These are phyloP conservation scores for Suhomyces canberraensis DNA, from an alignment of 805 yeast genomes.

Conservation along the genomic window DNA sequence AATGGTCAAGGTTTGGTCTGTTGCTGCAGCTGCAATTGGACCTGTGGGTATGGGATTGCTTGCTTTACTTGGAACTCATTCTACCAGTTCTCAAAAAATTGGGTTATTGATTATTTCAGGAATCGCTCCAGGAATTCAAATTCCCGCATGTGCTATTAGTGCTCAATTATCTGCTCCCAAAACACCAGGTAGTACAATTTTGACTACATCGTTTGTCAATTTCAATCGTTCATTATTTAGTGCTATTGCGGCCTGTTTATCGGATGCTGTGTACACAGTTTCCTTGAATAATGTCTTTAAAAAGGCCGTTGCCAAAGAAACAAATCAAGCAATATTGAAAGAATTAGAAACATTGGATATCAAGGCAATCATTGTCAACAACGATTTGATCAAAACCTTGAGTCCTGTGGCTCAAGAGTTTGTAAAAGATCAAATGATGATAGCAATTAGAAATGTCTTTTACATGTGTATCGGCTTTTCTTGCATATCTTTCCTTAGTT, in stretches of 20 bases:
- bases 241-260: conserved; percentile 41
- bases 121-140: conserved; percentile 43
- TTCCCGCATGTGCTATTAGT: conserved; percentile 44
- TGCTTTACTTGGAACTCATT: conserved; percentile 36
- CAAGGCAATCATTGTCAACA: conserved; percentile 12
- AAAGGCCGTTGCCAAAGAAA: conserved; percentile 3
- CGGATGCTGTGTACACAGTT: conserved; percentile 39
- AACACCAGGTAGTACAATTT: conserved; percentile 45
- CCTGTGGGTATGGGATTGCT: conserved; percentile 46
- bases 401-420: conserved; percentile 21
- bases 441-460: conserved; percentile 37
- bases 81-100: conserved; percentile 34
- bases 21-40: conserved; percentile 33
- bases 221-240: conserved; percentile 47
- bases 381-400: conserved; percentile 14
- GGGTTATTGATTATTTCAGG: conserved; percentile 49
- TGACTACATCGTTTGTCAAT: conserved; percentile 45
- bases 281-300: conserved; percentile 15
- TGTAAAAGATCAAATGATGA: conserved; percentile 32
- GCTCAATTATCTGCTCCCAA: conserved; percentile 52
- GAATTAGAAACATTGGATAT: conserved; percentile 18
- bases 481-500: no score
- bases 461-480: no score
- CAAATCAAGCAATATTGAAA: conserved; percentile 12
- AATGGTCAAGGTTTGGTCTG: conserved; percentile 39